Conservation (phyloP, 441 rosid genomes). For the Isatis lusitanica region DNA sequence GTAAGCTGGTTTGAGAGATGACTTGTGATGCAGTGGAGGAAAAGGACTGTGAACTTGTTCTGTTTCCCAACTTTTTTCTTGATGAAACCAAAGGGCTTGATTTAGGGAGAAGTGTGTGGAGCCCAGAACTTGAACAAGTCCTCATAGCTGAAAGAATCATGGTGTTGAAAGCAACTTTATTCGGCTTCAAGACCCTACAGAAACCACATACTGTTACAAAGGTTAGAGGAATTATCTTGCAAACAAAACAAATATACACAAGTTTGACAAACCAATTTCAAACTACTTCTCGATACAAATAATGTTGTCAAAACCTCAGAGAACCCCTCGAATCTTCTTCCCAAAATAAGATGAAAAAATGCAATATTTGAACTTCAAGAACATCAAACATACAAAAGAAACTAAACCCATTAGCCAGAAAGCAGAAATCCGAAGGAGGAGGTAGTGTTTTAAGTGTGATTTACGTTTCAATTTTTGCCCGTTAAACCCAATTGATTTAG, state of each 20-base stretch:
- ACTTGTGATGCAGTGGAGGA: slow-evolving; percentile 37
- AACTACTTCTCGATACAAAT: background rate
- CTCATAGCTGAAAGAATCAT: slow-evolving; percentile 42
- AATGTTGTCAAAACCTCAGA: background rate
- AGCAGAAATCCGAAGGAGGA: background rate
- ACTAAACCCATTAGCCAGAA: background rate
- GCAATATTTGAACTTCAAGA: slow-evolving; percentile 12
- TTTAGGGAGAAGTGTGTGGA: slow-evolving; percentile 37
- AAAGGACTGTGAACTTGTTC: slow-evolving; percentile 27
- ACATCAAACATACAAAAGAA: background rate
- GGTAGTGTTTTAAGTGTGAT: background rate
- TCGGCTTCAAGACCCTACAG: slow-evolving; percentile 23
- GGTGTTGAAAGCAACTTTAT: slow-evolving; percentile 17
- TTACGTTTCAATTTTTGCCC: background rate
- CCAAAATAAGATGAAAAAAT: background rate
- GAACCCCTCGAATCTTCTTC: background rate
- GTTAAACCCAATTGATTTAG: background rate
- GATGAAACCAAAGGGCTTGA: slow-evolving; percentile 25
- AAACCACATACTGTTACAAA: slow-evolving; percentile 16
- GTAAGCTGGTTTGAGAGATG: slow-evolving; percentile 35
- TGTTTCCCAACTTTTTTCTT: slow-evolving; percentile 33
- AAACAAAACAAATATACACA: background rate
- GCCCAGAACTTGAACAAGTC: slow-evolving; percentile 42
- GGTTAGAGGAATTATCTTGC: slow-evolving; percentile 5
- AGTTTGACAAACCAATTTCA: background rate